Conservation (phyloP, 2,329 filamentous ascomycete genomes). For the Calonectria leucothoes region DNA sequence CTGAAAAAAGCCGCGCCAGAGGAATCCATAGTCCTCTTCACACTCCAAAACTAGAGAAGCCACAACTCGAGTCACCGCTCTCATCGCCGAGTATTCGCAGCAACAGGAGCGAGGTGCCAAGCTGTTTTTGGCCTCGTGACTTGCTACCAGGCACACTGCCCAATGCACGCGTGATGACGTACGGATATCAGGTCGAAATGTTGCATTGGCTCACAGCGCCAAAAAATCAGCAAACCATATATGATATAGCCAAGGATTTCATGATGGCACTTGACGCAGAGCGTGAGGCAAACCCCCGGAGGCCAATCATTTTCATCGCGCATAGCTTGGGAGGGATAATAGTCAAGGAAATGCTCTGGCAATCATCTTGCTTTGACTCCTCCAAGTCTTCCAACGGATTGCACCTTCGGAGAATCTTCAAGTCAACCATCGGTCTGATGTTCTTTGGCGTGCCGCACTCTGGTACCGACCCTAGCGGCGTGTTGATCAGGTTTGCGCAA, state of each 20-base stretch:
- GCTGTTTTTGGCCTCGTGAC: background rate
- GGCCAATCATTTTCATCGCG: background rate
- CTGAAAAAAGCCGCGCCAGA: too few relatives aligned
- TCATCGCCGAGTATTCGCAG: background rate
- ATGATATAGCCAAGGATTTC: background rate
- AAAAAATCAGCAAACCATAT: background rate
- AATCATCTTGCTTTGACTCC: background rate
- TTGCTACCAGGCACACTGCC: background rate
- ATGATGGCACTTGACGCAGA: background rate
- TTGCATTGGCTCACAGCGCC: background rate
- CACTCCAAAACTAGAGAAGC: background rate
- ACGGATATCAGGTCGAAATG: background rate
- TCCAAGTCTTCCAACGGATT: background rate
- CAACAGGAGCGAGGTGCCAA: too few relatives aligned
- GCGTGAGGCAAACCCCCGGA: background rate
- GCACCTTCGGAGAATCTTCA: background rate
- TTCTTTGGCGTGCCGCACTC: background rate
- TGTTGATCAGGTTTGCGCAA: background rate
- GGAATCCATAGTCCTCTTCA: background rate
- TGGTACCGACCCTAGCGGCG: background rate
- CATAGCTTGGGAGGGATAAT: background rate
- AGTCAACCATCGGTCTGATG: background rate
- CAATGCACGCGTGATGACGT: background rate
- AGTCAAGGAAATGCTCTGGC: background rate
- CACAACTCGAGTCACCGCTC: background rate